Base-by-base conservation (phyloP, 495 filamentous ascomycete species). In the Chaetomium tenue region DNA sequence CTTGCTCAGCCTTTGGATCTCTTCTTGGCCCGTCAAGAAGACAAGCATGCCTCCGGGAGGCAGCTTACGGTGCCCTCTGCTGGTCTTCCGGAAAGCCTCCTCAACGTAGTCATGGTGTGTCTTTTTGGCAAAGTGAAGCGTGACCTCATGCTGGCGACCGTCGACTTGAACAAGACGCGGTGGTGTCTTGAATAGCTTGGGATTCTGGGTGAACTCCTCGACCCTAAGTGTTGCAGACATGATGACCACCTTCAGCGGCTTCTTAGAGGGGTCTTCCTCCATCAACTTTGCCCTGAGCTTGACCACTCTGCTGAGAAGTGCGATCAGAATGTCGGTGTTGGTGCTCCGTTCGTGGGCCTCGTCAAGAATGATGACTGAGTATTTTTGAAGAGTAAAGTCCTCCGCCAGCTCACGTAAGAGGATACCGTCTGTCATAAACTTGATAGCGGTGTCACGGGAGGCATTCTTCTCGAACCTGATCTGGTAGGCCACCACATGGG, bases 351-450 rank as follows among this genome's bases (percentile, higher is more conserved):
- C 95, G 79, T 99, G 95, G 13, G 95, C 95, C 77, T 99, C 95
- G 73, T 99, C 95, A 70, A 99, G 91, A 50, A 99, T 83, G 50
- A 99, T 89, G 48, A 88, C 87, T 3, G 93, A 97, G 74, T 99
- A 99, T 64, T 96, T 97, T n/a, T 81, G 85, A 28, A 99, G 79
- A 5, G 90, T 79, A 74, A 98, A 93, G 72, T 99, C 95, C 63
- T 93, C 86, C 0, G 90, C 86, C 51, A 97, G 89, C 71, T 99
- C 95, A 56, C 93, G 87, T 16, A 99, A 83, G 61, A 99, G 80
- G 26, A 99, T 91, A 80, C 95, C 95, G 74, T 99, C 95, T 0
- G 95, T 99, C 92, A 99, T 97, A 76, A 98, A 99, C 75, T 99
- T 99, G 73, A 98, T 87, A 2, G 92, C 89, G 0, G 95, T 99